Evolutionary conservation across 108 stramenopile species (phyloP), one percentile per base, ranked within the genome.

Genomic region (Schizochytrium sp.): DNA sequence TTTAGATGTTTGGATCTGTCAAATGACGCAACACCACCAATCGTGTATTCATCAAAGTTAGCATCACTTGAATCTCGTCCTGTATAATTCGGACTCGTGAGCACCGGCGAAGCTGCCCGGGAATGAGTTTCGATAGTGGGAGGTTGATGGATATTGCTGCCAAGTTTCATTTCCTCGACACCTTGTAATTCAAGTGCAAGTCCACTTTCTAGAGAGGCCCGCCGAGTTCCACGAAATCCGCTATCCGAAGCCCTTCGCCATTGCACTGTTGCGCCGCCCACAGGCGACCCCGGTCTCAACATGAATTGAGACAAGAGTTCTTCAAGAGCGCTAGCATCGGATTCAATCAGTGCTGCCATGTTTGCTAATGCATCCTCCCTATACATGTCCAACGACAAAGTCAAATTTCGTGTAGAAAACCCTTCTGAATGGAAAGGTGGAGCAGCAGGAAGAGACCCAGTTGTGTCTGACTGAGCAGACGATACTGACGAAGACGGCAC

Each of bases 1-100:
- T n/a, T 60, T 15, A 38, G 12, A 69, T 38, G 7, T 44, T 69
- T 69, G 64, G 64, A 69, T 44, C 8, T 7, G 42, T 69, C 64
- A 15, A 69, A 69, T 7, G 64, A 69, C 42, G 64, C 64, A 44
- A 69, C 64, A 44, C 64, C 64, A 7, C 64, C 64, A 44, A 69
- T 69, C 7, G 12, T 38, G 15, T 44, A 69, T 38, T 69, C 64
- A 15, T 69, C 64, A 7, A 69, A 44, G 5, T 12, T 44, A 8
- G 12, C 28, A 15, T 28, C 28, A 28, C 28, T 28, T 28, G 28
- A 28, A 28, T 28, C 28, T 28, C 28, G 28, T 28, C 28, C 28
- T 28, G 28, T 28, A 28, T 28, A 28, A 28, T 28, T 28, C 28
- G 28, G 28, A 17, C 57, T 58, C 57, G 57, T 58, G 57, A 10